These are phyloP conservation scores for Vaccinium macrocarpon DNA, from an alignment of 148 eudicot species.

Conservation along the genomic window DNA sequence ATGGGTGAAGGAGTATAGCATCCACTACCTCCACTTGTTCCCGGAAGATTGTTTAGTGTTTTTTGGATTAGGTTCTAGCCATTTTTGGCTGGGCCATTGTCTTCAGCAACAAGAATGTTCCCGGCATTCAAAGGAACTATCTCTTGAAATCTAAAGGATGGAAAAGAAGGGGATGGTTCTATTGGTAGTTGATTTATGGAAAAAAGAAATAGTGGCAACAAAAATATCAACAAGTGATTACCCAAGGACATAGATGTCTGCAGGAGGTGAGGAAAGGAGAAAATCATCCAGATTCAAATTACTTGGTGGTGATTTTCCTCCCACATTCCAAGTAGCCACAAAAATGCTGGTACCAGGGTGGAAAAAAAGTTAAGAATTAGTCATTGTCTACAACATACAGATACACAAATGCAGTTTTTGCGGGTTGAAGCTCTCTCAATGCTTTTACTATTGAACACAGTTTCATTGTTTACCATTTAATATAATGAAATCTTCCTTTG, in stretches of 20 bases:
- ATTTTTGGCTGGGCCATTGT: conserved; percentile 91
- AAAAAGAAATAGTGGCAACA: neutral
- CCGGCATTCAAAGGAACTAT: conserved; percentile 92
- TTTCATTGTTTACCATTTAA: no score
- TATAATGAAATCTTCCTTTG: no score
- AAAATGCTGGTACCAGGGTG: conserved; percentile 50
- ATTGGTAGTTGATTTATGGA: neutral
- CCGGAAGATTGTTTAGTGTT: conserved; percentile 82
- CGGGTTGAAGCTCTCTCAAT: no score
- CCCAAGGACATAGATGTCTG: conserved; percentile 98
- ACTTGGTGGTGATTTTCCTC: conserved; percentile 81
- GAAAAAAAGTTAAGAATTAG: conserved; percentile 5
- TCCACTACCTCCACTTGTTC: conserved; percentile 61
- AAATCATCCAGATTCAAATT: conserved; percentile 85
- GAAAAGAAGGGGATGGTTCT: conserved; percentile 9
- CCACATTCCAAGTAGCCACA: conserved; percentile 98
- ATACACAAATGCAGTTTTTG: neutral
- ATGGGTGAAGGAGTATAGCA: conserved; percentile 87
- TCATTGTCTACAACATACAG: neutral
- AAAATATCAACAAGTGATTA: conserved; percentile 24
- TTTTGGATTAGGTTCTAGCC: conserved; percentile 67
- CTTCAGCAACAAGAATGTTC: conserved; percentile 86
- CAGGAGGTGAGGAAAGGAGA: conserved; percentile 92
- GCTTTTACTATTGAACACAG: no score
- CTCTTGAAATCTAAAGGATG: conserved; percentile 74